These are phyloP conservation scores for Hygrophila difformis DNA, from an alignment of 257 asterid species.

Conservation along the genomic window DNA sequence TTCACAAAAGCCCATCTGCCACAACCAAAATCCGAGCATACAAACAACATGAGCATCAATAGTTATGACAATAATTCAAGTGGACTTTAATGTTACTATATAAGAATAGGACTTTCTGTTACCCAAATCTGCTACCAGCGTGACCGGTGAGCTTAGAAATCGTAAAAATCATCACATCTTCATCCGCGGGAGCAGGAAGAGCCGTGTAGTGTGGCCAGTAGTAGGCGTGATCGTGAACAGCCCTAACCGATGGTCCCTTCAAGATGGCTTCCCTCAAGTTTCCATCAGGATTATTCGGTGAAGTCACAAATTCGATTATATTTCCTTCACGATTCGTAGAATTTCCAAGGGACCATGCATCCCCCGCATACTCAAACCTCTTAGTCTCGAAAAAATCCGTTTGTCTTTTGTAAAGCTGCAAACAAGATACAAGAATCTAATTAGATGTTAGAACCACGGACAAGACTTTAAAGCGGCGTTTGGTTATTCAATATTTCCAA, in stretches of 20 bases:
- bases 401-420: conserved; percentile 29
- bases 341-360: conserved; percentile 16
- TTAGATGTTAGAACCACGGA: too few species aligned
- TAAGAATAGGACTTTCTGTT: too few species aligned
- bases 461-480: too few species aligned
- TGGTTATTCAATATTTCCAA: too few species aligned
- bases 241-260: conserved; percentile 14
- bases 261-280: conserved; percentile 23
- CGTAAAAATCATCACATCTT: conserved; percentile 45
- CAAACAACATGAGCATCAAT: too few species aligned
- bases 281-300: conserved; percentile 63
- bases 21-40: too few species aligned
- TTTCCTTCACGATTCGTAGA: conserved; percentile 4
- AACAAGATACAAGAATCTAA: too few species aligned
- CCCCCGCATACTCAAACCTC: conserved; percentile 29
- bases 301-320: conserved; percentile 45
- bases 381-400: conserved; percentile 27
- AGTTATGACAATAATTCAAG: too few species aligned
- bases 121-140: conserved; percentile 46
- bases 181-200: conserved; percentile 40
- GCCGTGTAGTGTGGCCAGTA: conserved; percentile 55
- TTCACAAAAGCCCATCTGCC: conserved; percentile 75
- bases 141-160: conserved; percentile 58
- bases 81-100: too few species aligned
- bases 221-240: conserved; percentile 42